phyloP scores from a whole-genome alignment of 2,329 filamentous ascomycete genomes.

The Cordyceps javanica region DNA sequence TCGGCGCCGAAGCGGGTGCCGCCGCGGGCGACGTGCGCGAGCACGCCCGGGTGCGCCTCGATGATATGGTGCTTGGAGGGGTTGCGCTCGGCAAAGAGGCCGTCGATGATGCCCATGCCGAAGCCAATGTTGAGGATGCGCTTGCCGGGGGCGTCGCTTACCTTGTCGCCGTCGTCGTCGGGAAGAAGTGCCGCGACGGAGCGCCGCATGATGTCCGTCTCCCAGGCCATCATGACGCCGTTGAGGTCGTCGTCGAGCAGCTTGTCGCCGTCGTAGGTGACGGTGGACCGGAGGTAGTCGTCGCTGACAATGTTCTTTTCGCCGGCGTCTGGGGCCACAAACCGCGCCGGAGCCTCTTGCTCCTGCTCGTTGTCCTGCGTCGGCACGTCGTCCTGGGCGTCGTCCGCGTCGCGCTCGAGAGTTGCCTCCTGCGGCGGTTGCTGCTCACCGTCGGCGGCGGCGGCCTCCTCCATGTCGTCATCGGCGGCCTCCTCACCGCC shows the following conservation, averaged over 20 bases:
- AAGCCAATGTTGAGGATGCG: constrained; percentile 81
- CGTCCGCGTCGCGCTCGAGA: no score
- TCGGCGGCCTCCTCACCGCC: constrained; percentile 45
- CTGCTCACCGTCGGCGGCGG: constrained; percentile 26
- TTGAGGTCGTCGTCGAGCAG: constrained; percentile 71
- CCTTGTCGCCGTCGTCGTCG: constrained; percentile 32
- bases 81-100: constrained; percentile 61
- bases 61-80: constrained; percentile 75
- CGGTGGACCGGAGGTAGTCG: constrained; percentile 60
- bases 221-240: constrained; percentile 93
- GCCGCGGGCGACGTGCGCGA: constrained; percentile 52
- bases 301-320: constrained; percentile 53
- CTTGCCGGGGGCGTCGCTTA: constrained; percentile 47
- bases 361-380: constrained; percentile 14
- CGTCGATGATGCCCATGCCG: constrained; percentile 85
- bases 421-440: not conserved
- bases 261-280: constrained; percentile 59
- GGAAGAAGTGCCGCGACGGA: constrained; percentile 63
- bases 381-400: no score
- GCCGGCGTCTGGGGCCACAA: constrained; percentile 29
- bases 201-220: constrained; percentile 76
- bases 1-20: constrained; percentile 41
- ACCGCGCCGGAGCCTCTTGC: constrained; percentile 20
- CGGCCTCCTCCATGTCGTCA: constrained; percentile 33
- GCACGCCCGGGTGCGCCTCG: constrained; percentile 75